Base-by-base conservation (phyloP, 106 monocot species). In the Dioscorea alata region DNA sequence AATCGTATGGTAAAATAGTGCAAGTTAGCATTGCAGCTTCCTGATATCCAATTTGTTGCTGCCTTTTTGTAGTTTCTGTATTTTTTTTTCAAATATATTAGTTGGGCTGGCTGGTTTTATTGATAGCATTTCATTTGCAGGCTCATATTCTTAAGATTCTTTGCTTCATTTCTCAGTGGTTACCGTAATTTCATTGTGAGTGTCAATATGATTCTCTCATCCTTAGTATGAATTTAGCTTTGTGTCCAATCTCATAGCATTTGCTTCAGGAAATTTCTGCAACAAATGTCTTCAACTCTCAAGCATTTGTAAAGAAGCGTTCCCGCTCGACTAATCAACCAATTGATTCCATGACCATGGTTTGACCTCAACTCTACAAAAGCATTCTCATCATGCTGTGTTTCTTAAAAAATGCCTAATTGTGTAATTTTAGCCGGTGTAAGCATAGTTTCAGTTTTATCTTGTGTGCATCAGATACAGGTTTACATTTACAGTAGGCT, bases 121-220 rank as follows among this genome's bases (percentile, higher is more conserved):
- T 42, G 42, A 42, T 42, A 42, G 42, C 2, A 10, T 42, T 73
- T 54, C 54, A 71, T 78, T 21, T 88, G 83, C 82, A 99, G 99
- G 85, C 67, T 99, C 67, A 90, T 84, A 69, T 99, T 99, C 69
- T 82, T 99, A 35, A 99, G 76, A 65, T 92, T 93, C 76, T 93
- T 99, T 70, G 87, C 90, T 68, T 68, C 79, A 57, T 80, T 99
- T 60, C 73, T 99, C 64, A 90, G 90, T 80, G 99, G 99, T n/a
- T 99, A 99, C 69, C 99, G 99, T 23, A 99, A 99, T 66, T 99
- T 99, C 69, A 82, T 99, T 67, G 99, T 99, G 81, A 86, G 93
- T 82, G 71, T 59, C 4, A 70, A 9, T 33, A 54, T 50, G 23
- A 7, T 24, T 1, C 10, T 28, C 58, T 67, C 49, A 21, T 72